Evolutionary conservation across 2,329 filamentous ascomycete genomes (phyloP), one percentile per base, ranked within the genome.

Genomic region (Xylaria digitata): DNA sequence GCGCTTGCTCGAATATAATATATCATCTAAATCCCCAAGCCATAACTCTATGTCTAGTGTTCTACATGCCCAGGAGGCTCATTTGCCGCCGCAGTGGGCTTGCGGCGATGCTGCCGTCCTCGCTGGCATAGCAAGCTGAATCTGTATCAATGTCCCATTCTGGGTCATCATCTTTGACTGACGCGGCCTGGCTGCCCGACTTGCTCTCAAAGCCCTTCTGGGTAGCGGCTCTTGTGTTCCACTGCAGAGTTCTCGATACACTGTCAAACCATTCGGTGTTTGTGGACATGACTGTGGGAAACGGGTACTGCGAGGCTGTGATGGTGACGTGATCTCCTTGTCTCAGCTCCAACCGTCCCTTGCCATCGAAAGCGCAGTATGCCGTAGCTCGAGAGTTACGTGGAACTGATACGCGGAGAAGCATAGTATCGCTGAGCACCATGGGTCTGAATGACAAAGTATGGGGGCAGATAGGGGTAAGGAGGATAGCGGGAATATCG

Each of bases 91-190:
- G 84, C 71, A 92, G 81, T 5, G 91, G 90, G 74, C 90, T 92
- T 13, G 89, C 88, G 56, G 85, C 85, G 56, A 82, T 86, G 74
- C 89, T 91, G 58, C 88, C 90, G 68, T 93, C 91, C 78, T 94
- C 91, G 74, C 90, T 93, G 42, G 88, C 86, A 76, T 90, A 89
- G 76, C 85, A 90, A 43, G 86, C 88, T 53, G 87, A 89, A 73
- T 97, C 95, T 34, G 96, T 95, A 78, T 98, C 96, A 72, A 99
- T 98, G 76, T 99, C 96, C 89, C 96, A 98, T 67, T 92, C 89
- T 6, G 87, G 86, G 55, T 88, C 83, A 32, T 83, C 83, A 32
- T 85, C 84, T 9, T 85, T 85, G 2, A 77, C 81, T 49, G 82
- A 76, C 66, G 81, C 76, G 57, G 87, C 87, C 83, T 90, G 76